Base-by-base conservation (phyloP, 768 basidiomycete genomes). In the Kockovaella imperatae region DNA sequence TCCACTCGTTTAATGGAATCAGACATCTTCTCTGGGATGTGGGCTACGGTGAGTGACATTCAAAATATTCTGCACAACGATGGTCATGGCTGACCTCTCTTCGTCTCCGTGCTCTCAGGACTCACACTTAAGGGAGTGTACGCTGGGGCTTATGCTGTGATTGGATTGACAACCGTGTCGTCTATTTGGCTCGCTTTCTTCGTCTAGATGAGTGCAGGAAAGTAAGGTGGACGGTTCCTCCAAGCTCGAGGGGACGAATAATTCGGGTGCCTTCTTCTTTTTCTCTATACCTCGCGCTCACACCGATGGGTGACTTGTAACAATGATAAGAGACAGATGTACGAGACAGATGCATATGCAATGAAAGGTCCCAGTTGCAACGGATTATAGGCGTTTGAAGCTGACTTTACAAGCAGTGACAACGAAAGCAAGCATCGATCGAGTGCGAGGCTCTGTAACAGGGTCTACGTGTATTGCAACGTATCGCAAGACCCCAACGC, bases 11-110 rank as follows among this genome's bases (percentile, higher is more conserved):
- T 72, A 96, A 96, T 72, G 93, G 93, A 3, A 53, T 96, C 52
- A 80, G 93, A 34, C 93, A 97, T 76, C 74, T 97, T 61, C 70
- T 73, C 28, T 97, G 93, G 93, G 93, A 96, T 73, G 72, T 79
- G 67, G 82, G 83, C 50, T 84, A 83, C 76, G 83, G 93, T 96
- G 62, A 58, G 90, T 80, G 24, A 21, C 15, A 29, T 13, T 25
- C 30, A 23, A 25, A 8, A 24, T n/a, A 17, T 32, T 29, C 14
- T 17, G 25, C n/a, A 18, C 20, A 1, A 25, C 23, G 25, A 10
- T 13, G 13, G 10, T 6, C 13, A 18, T 8, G 38, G 14, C 8
- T 39, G 10, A 32, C 31, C 31, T 32, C 31, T 32, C 18, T 40
- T 11, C 38, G 11, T 44, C 24, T 21, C 6, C 11, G 7, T 32